These are phyloP conservation scores for Blumeriella jaapii DNA, from an alignment of 2,329 filamentous ascomycete species.

Conservation along the genomic window DNA sequence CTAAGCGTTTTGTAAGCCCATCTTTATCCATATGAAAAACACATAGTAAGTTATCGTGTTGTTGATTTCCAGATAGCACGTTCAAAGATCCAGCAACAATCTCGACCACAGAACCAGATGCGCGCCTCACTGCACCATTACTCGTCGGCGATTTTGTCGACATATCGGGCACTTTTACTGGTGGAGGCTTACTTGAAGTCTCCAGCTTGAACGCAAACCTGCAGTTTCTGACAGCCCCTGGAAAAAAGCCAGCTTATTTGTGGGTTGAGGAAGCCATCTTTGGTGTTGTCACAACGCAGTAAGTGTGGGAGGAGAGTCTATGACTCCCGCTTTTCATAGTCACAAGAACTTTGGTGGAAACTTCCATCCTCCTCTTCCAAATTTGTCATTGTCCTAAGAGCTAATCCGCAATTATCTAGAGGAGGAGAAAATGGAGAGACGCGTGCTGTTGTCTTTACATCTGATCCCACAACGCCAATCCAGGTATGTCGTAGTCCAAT, in stretches of 20 bases:
- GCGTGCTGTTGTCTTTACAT: constrained; percentile 23
- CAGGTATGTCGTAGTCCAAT: no score
- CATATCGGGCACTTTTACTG: constrained; percentile 28
- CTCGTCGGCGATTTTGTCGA: constrained; percentile 31
- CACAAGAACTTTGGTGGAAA: no score
- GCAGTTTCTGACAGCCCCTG: constrained; percentile 27
- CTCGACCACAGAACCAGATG: constrained; percentile 24
- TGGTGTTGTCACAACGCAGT: constrained; percentile 25
- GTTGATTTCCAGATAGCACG: constrained; percentile 1
- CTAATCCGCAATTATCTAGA: no score
- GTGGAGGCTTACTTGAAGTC: constrained; percentile 26
- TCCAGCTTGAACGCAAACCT: constrained; percentile 31
- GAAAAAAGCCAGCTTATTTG: constrained; percentile 29
- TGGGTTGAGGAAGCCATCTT: constrained; percentile 32
- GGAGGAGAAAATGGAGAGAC: constrained; percentile 29
- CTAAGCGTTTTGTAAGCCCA: neutral
- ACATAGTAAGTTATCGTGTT: neutral
- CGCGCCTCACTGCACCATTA: constrained; percentile 31
- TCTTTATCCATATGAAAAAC: constrained; percentile 5
- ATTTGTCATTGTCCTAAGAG: no score
- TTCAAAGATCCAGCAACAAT: constrained; percentile 10
- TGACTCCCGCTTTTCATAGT: no score
- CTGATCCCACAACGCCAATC: constrained; percentile 26
- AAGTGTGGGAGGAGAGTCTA: no score
- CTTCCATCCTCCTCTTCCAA: no score